phyloP scores from a whole-genome alignment of 2,329 filamentous ascomycete species.

The Beauveria australis region DNA sequence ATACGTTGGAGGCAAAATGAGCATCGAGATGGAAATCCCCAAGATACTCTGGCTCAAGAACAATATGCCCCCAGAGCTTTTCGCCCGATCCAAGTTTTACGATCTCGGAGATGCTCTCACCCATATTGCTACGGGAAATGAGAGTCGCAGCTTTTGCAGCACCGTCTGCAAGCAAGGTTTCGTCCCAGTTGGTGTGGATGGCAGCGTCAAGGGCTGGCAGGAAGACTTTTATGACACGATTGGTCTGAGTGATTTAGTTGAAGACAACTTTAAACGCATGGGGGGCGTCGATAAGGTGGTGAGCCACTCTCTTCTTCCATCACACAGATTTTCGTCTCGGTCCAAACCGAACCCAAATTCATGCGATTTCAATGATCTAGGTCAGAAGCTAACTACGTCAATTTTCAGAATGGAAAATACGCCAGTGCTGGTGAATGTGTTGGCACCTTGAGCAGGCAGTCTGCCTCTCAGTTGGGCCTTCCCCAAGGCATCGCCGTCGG shows the following conservation, averaged over 20 bases:
- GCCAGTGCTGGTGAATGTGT: constrained; percentile 87
- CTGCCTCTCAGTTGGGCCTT: constrained; percentile 75
- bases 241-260: constrained; percentile 72
- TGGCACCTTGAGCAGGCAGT: constrained; percentile 74
- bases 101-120: constrained; percentile 89
- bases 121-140: constrained; percentile 85
- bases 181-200: constrained; percentile 93
- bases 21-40: constrained; percentile 98
- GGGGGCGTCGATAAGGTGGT: constrained; percentile 93
- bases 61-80: constrained; percentile 87
- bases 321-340: neutral
- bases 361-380: no score
- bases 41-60: constrained; percentile 99
- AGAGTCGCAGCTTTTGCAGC: constrained; percentile 90
- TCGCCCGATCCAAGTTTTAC: constrained; percentile 93
- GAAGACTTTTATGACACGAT: constrained; percentile 85
- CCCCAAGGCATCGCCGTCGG: constrained; percentile 84
- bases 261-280: constrained; percentile 87
- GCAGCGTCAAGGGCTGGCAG: constrained; percentile 97
- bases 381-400: neutral
- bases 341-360: neutral
- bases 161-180: constrained; percentile 96
- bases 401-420: constrained; percentile 74
- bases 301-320: constrained; percentile 43
- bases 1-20: constrained; percentile 97